phyloP scores from a whole-genome alignment of 495 filamentous ascomycete genomes.

The Penicillium paxilli region DNA sequence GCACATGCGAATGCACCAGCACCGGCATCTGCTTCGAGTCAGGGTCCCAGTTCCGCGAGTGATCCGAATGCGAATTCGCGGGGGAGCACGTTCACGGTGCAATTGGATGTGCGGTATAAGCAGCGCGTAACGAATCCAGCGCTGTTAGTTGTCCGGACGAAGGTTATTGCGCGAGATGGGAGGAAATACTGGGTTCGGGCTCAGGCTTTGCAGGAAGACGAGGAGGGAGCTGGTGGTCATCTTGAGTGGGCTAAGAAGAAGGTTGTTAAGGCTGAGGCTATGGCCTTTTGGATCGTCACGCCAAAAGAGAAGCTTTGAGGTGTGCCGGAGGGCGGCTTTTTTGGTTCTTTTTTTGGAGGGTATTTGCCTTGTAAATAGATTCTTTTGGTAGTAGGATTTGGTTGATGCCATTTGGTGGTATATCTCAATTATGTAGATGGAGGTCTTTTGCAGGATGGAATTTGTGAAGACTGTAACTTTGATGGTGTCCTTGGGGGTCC shows the following conservation, averaged over 20 bases:
- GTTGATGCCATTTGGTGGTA: too few relatives aligned
- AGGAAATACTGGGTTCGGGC: conserved; percentile 44
- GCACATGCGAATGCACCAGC: conserved; percentile 24
- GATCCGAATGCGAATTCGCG: conserved; percentile 24
- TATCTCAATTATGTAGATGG: too few relatives aligned
- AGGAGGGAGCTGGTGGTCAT: conserved; percentile 27
- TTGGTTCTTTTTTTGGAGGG: too few relatives aligned
- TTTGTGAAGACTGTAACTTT: neutral
- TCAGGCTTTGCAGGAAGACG: conserved; percentile 40
- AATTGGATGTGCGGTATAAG: conserved; percentile 44
- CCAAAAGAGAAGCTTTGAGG: conserved; percentile 14
- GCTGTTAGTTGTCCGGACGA: conserved; percentile 31
- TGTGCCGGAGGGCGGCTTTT: neutral
- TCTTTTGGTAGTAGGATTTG: too few relatives aligned
- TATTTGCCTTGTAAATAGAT: neutral
- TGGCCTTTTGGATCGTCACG: conserved; percentile 44
- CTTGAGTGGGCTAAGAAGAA: conserved; percentile 33
- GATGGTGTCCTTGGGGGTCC: too few relatives aligned
- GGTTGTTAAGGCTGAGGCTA: conserved; percentile 38
- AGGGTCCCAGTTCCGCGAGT: too few relatives aligned
- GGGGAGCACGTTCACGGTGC: conserved; percentile 36
- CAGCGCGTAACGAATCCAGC: conserved; percentile 33
- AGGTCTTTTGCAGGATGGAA: too few relatives aligned
- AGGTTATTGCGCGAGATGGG: conserved; percentile 33
- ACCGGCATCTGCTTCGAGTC: neutral